Base-by-base conservation (phyloP, 2,329 filamentous ascomycete genomes). In the Trichophyton schoenleinii region DNA sequence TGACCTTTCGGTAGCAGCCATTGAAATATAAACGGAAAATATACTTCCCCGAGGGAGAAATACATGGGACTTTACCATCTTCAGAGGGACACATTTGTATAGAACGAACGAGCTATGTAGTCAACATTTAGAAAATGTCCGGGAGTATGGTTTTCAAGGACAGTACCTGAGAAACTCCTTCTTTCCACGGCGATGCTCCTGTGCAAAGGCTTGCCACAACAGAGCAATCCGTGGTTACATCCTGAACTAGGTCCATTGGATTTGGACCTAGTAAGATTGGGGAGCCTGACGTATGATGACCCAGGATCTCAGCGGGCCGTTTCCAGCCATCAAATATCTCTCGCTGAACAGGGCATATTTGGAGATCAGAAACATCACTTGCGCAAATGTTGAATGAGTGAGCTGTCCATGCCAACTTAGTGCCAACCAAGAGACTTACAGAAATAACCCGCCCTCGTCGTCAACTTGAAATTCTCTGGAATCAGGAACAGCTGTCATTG, bases 201-300 rank as follows among this genome's bases (percentile, higher is more conserved):
- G 91, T 91, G 70, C 91, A 96, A 4, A 99, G 80, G 71, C 94
- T 96, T 15, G 94, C 94, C 31, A 99, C 92, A 2, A 99, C 92
- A 1, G 94, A 97, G 71, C 94, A 99, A 72, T 99, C 94, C 0
- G 92, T 95, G 3, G 92, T 91, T 63, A 95, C 85, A 73, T 99
- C 94, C 73, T 99, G 94, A 2, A 96, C 91, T 6, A 99, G 81
- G 73, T 99, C 92, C 64, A 88, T 84, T 13, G 82, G 80, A 7
- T 79, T 75, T 5, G 75, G 74, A 15, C 81, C 77, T 55, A 76
- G 73, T 84, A 89, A 88, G 9, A 82, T 75, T 13, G 79, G 80
- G 2, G 70, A 70, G n/a, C 28, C 48, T 7, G 9, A 48, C 7
- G 36, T 53, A 31, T 25, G 31, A 3, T n/a, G 34, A 34, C 59